Conservation (phyloP, 768 basidiomycete genomes). For the Psilocybe sp. region DNA sequence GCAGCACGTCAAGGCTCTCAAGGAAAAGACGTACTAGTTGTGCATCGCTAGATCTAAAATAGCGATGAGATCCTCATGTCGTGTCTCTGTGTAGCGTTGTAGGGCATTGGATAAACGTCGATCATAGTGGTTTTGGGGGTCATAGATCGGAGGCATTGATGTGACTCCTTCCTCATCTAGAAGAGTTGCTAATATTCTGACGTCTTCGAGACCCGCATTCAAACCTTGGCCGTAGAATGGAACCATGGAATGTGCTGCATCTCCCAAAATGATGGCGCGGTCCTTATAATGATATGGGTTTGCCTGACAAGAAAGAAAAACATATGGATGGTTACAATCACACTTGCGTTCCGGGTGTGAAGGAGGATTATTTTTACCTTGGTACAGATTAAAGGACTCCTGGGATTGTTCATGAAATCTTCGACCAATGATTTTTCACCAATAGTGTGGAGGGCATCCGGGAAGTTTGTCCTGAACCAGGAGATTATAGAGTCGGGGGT, state of each 20-base stretch:
- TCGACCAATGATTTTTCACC: slow-evolving; percentile 75
- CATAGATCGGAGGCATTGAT: slow-evolving; percentile 35
- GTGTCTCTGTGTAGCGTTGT: slow-evolving; percentile 71
- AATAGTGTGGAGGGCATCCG: slow-evolving; percentile 83
- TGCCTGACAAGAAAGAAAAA: slow-evolving; percentile 44
- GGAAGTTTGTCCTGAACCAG: slow-evolving; percentile 86
- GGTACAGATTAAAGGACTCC: slow-evolving; percentile 87
- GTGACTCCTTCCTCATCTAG: slow-evolving; percentile 70
- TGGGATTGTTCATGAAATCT: slow-evolving; percentile 82
- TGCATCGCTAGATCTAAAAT: slow-evolving; percentile 92
- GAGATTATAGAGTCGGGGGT: slow-evolving; percentile 52
- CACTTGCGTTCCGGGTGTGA: slow-evolving; percentile 14
- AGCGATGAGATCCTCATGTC: slow-evolving; percentile 86
- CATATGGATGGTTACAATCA: slow-evolving; percentile 19
- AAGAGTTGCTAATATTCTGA: slow-evolving; percentile 79
- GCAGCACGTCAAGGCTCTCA: slow-evolving; percentile 10
- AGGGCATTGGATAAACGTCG: slow-evolving; percentile 63
- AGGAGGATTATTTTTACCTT: slow-evolving; percentile 57
- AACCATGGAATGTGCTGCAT: slow-evolving; percentile 98
- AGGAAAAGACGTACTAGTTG: slow-evolving; percentile 78
- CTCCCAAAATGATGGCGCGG: slow-evolving; percentile 84
- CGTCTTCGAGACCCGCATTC: slow-evolving; percentile 97
- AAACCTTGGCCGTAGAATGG: slow-evolving; percentile 97
- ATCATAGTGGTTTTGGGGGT: slow-evolving; percentile 42
- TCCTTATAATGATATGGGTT: slow-evolving; percentile 90